Percentiles rank a stretch among this genome's conserved stretches.
Conservation (phyloP, 2,329 filamentous ascomycete genomes). For the Botrytis fragariae region DNA sequence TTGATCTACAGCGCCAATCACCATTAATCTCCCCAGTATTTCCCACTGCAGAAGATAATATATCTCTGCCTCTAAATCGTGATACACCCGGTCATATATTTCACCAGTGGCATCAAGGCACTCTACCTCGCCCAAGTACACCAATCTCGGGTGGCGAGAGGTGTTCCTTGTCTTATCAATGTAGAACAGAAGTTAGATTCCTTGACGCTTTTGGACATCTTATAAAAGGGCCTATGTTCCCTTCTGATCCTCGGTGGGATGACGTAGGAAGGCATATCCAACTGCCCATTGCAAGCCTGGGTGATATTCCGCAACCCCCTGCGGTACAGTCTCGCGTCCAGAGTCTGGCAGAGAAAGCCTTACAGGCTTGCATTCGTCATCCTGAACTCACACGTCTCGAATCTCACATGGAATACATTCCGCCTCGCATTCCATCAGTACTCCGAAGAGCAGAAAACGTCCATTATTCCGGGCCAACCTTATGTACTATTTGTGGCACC, state of each 20-base stretch:
- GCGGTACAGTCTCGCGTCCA: slow-evolving; percentile 32
- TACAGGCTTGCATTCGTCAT: slow-evolving; percentile 31
- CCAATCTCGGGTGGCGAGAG: background rate
- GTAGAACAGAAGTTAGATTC: slow-evolving; percentile 35
- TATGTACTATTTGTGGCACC: slow-evolving; percentile 53
- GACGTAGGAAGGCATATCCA: background rate
- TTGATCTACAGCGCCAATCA: background rate
- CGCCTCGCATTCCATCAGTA: slow-evolving; percentile 28
- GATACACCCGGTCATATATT: background rate
- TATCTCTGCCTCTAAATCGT: background rate
- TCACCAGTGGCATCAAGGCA: background rate
- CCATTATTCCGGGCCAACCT: slow-evolving; percentile 48
- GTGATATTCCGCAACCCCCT: slow-evolving; percentile 29
- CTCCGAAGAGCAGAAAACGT: slow-evolving; percentile 39
- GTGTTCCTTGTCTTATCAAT: slow-evolving; percentile 28
- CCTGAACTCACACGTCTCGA: slow-evolving; percentile 31
- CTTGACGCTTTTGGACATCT: slow-evolving; percentile 33
- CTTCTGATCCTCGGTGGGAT: slow-evolving; percentile 19
- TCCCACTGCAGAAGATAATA: background rate
- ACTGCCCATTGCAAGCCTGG: slow-evolving; percentile 26
- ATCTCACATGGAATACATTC: slow-evolving; percentile 28
- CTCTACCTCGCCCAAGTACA: background rate
- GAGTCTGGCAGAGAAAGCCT: slow-evolving; percentile 37
- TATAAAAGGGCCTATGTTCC: slow-evolving; percentile 34
- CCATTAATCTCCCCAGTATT: background rate